Conservation (phyloP, 176 grass and related monocot species). For the Oryza australiensis region DNA sequence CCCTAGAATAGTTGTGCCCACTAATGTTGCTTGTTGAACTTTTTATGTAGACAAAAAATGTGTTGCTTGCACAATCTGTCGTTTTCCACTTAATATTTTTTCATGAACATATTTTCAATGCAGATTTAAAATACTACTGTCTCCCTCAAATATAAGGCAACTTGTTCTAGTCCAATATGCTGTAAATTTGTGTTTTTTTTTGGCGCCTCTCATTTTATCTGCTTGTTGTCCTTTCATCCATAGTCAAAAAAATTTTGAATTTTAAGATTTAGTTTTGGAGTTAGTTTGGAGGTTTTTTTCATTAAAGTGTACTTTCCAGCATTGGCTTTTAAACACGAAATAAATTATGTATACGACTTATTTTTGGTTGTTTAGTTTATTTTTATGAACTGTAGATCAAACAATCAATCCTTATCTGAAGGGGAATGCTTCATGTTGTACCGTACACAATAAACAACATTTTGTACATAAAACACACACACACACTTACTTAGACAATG, state of each 20-base stretch:
- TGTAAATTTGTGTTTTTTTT: not conserved
- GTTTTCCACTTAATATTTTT: not conserved
- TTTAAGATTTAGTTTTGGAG: too few species aligned
- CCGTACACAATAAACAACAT: constrained; percentile 13
- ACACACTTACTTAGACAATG: too few species aligned
- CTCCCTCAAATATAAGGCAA: not conserved
- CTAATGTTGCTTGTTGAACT: not conserved
- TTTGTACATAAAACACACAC: not conserved
- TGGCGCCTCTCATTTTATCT: too few species aligned
- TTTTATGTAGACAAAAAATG: not conserved
- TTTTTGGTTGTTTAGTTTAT: too few species aligned
- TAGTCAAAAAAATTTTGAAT: too few species aligned
- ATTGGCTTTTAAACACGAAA: too few species aligned
- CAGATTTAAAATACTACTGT: not conserved
- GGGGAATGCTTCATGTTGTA: constrained; percentile 19
- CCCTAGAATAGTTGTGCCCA: not conserved
- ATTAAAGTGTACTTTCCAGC: too few species aligned
- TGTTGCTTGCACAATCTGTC: not conserved
- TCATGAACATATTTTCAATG: not conserved
- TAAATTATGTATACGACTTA: too few species aligned
- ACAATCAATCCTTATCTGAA: not conserved
- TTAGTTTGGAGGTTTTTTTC: too few species aligned
- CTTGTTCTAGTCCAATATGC: not conserved
- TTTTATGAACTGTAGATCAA: too few species aligned
- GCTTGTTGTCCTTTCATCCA: too few species aligned